A percentile compares a stretch with the other conserved stretches of the same genome.
These are phyloP conservation scores for Acanthamoeba sp. DNA, from an alignment of 208 protist species.

Conservation along the genomic window DNA sequence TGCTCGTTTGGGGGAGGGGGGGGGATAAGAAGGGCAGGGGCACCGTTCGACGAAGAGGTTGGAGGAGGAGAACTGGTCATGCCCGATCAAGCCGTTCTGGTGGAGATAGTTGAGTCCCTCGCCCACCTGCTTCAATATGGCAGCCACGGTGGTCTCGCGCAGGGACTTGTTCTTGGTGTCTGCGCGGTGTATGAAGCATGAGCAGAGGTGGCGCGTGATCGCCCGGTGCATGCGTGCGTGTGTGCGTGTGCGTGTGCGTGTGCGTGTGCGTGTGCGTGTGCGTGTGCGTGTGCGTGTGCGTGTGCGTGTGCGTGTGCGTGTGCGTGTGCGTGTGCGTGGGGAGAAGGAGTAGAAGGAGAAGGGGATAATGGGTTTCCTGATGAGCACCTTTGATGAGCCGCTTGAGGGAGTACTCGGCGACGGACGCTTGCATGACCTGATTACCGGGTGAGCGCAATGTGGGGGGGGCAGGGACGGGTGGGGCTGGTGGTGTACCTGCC, in stretches of 20 bases:
- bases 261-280: too few relatives aligned
- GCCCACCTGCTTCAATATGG: neutral
- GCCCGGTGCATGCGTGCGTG: too few relatives aligned
- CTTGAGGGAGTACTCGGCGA: neutral
- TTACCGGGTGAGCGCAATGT: too few relatives aligned
- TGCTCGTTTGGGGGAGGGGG: neutral
- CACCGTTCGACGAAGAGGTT: constrained; percentile 9
- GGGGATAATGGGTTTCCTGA: too few relatives aligned
- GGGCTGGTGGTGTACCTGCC: neutral
- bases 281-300: too few relatives aligned
- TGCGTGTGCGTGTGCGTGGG: too few relatives aligned
- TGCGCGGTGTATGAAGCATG: too few relatives aligned
- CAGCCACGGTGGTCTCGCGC: neutral
- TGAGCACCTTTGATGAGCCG: neutral
- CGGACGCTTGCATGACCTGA: constrained; percentile 22
- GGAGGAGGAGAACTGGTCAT: constrained; percentile 19
- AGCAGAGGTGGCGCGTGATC: too few relatives aligned
- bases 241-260: too few relatives aligned
- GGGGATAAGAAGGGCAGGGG: neutral
- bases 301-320: too few relatives aligned
- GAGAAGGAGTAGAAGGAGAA: too few relatives aligned
- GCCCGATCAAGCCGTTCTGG: neutral
- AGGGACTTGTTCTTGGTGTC: neutral
- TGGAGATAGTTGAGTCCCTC: neutral
- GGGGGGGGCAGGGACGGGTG: too few relatives aligned